phyloP scores from a whole-genome alignment of 768 basidiomycete genomes.

The Leccinellum albellum region DNA sequence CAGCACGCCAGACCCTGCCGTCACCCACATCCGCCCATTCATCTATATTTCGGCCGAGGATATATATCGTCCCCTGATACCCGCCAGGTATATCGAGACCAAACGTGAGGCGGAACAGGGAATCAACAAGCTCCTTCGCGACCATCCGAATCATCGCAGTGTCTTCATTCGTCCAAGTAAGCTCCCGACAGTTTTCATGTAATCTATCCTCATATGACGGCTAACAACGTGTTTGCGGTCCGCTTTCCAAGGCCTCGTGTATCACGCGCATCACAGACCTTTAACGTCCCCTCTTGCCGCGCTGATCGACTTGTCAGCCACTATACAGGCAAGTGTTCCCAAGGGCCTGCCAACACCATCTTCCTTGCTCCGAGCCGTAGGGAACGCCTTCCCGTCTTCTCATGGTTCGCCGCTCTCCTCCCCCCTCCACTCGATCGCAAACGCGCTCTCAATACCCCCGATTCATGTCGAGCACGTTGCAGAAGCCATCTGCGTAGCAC shows the following conservation, averaged over 20 bases:
- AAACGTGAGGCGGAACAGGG: slow-evolving; percentile 85
- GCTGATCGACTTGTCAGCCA: slow-evolving; percentile 75
- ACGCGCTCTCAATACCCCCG: slow-evolving; percentile 79
- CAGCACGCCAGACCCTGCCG: slow-evolving; percentile 35
- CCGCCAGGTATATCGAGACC: slow-evolving; percentile 85
- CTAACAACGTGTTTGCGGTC: slow-evolving; percentile 12
- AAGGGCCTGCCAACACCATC: slow-evolving; percentile 61
- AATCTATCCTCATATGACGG: slow-evolving; percentile 11
- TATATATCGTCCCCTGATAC: slow-evolving; percentile 82
- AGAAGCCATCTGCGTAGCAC: slow-evolving; percentile 67
- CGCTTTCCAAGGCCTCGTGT: slow-evolving; percentile 72
- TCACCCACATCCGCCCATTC: slow-evolving; percentile 56
- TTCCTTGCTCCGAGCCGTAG: slow-evolving; percentile 52
- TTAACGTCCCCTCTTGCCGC: slow-evolving; percentile 81
- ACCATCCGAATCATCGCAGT: slow-evolving; percentile 50
- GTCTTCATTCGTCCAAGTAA: slow-evolving; percentile 89
- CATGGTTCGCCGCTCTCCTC: slow-evolving; percentile 36
- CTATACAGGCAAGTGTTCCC: slow-evolving; percentile 61
- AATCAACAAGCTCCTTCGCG: slow-evolving; percentile 53
- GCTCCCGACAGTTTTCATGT: slow-evolving; percentile 26
- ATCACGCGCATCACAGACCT: slow-evolving; percentile 93
- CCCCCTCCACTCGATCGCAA: slow-evolving; percentile 64
- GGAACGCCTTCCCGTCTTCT: slow-evolving; percentile 35
- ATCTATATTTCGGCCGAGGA: slow-evolving; percentile 90
- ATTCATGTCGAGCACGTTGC: slow-evolving; percentile 96